phyloP scores from a whole-genome alignment of 2,329 filamentous ascomycete genomes.

The Chaetomium globosum region DNA sequence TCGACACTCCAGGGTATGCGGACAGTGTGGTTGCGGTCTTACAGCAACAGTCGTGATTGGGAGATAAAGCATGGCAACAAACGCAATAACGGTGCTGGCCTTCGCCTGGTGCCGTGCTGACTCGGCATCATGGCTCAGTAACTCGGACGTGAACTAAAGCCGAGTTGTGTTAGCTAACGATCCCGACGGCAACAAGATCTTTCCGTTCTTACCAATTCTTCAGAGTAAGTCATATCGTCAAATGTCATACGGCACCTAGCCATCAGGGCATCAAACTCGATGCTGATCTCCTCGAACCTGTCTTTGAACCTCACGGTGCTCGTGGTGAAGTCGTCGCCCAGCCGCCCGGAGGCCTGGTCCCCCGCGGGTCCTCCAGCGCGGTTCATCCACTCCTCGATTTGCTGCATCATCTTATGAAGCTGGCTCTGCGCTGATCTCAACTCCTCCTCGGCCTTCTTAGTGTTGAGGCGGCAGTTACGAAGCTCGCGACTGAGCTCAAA shows the following conservation, averaged over 20 bases:
- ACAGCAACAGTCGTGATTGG: slow-evolving; percentile 4
- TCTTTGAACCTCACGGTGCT: background rate
- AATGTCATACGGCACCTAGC: background rate
- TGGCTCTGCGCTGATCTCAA: background rate
- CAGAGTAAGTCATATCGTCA: background rate
- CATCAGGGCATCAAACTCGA: background rate
- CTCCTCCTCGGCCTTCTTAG: background rate
- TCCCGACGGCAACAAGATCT: background rate
- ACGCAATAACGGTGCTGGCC: background rate
- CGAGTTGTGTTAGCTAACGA: background rate
- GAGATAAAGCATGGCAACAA: slow-evolving; percentile 4
- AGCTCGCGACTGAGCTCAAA: background rate
- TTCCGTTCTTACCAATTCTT: background rate
- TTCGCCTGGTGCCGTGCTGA: background rate
- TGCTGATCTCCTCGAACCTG: background rate
- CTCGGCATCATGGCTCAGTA: background rate
- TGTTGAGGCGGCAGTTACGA: background rate
- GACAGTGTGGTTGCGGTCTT: background rate
- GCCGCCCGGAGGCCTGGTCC: background rate
- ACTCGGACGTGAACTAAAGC: background rate
- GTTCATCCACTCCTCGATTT: background rate
- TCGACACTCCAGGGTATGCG: background rate
- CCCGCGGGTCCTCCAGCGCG: background rate
- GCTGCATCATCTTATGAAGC: background rate
- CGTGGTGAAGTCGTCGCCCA: background rate